phyloP scores from a whole-genome alignment of 345 rosid genomes.

The Arabidopsis arenosa region DNA sequence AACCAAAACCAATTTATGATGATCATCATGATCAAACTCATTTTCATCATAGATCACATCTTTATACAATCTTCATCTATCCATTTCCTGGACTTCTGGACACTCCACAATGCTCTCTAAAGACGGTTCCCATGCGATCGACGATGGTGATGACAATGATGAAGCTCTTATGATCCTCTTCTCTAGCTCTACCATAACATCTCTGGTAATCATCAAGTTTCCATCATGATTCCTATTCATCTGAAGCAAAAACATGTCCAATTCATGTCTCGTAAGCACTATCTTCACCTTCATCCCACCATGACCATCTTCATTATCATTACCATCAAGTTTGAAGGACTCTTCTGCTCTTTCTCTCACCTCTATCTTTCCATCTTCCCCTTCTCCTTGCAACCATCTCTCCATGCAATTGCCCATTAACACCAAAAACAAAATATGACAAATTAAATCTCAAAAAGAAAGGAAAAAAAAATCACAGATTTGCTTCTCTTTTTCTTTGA shows the following conservation, averaged over 20 bases:
- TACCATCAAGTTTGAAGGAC: constrained; percentile 26
- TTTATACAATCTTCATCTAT: constrained; percentile 21
- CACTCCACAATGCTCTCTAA: constrained; percentile 65
- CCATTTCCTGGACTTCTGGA: constrained; percentile 52
- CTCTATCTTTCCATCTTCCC: constrained; percentile 24
- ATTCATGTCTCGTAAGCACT: constrained; percentile 73
- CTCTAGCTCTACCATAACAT: constrained; percentile 50
- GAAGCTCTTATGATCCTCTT: constrained; percentile 37
- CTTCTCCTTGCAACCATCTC: constrained; percentile 31
- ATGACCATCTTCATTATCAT: constrained; percentile 32
- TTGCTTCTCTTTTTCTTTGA: constrained; percentile 20
- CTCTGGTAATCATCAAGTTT: constrained; percentile 43
- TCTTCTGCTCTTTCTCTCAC: constrained; percentile 9
- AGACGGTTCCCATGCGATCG: constrained; percentile 66
- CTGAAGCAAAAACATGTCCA: constrained; percentile 63
- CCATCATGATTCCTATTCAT: constrained; percentile 37
- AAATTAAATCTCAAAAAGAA: constrained; percentile 8
- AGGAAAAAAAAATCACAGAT: background rate
- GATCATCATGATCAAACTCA: constrained; percentile 10
- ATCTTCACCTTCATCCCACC: constrained; percentile 71
- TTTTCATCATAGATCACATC: constrained; percentile 5
- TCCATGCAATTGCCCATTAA: constrained; percentile 45
- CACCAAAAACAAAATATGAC: background rate
- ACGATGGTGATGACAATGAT: constrained; percentile 16
- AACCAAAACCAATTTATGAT: background rate